Conservation (phyloP, 345 rosid genomes). For the Draba incana region DNA sequence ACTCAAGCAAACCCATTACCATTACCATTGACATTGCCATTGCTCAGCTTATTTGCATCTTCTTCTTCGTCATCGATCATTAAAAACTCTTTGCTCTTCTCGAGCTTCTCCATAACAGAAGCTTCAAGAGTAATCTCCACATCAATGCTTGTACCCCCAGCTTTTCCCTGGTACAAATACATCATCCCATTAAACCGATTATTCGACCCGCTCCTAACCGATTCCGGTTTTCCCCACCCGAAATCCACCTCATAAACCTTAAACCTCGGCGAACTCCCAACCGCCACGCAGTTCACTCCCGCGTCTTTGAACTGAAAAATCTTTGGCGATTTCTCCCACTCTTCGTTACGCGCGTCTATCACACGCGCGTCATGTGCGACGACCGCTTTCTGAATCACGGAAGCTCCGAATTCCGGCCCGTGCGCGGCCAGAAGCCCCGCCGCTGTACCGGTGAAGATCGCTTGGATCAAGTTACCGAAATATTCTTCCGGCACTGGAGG, state of each 20-base stretch:
- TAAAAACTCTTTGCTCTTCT: conserved; percentile 65
- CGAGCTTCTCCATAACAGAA: conserved; percentile 73
- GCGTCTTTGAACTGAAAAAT: conserved; percentile 85
- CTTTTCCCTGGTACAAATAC: conserved; percentile 87
- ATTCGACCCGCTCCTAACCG: conserved; percentile 82
- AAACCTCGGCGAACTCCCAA: conserved; percentile 98
- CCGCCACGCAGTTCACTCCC: conserved; percentile 80
- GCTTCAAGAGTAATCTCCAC: conserved; percentile 81
- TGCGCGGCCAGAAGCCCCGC: conserved; percentile 63
- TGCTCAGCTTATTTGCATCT: conserved; percentile 15
- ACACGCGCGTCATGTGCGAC: conserved; percentile 66
- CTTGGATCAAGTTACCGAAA: conserved; percentile 92
- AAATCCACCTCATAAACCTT: conserved; percentile 86
- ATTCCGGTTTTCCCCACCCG: conserved; percentile 89
- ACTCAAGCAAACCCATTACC: conserved; percentile 24
- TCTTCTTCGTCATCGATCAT: conserved; percentile 35
- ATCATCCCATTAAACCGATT: conserved; percentile 97
- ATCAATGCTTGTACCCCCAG: conserved; percentile 79
- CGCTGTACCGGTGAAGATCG: conserved; percentile 81
- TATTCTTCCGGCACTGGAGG: conserved; percentile 85
- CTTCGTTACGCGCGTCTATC: conserved; percentile 71
- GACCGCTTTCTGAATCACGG: conserved; percentile 70
- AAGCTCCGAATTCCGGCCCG: conserved; percentile 76
- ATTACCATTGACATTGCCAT: conserved; percentile 8
- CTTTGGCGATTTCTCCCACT: conserved; percentile 83